phyloP scores from a whole-genome alignment of 108 stramenopile genomes.

The Pseudonitzschia multistriata region DNA sequence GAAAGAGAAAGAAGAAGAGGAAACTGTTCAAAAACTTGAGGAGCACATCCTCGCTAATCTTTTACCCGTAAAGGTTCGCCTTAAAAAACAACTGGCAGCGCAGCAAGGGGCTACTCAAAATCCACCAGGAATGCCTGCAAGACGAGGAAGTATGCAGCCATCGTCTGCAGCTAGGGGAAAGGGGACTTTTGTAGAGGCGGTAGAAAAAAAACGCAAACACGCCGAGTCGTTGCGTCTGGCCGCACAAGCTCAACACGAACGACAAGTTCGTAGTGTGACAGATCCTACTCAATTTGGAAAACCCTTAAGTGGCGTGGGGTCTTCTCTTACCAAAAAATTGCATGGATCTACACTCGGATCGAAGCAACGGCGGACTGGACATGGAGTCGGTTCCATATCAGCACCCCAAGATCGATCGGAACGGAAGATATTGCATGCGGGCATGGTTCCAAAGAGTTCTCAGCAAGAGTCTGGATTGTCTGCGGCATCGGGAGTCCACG shows the following conservation, averaged over 20 bases:
- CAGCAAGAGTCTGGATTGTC: constrained; percentile 63
- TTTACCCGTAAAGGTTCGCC: constrained; percentile 77
- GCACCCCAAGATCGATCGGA: constrained; percentile 16
- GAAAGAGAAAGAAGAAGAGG: constrained; percentile 69
- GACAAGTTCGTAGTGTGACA: constrained; percentile 8
- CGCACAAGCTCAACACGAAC: constrained; percentile 29
- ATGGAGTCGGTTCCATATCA: constrained; percentile 36
- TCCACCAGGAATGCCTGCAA: constrained; percentile 68
- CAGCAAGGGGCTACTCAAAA: constrained; percentile 82
- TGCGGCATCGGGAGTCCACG: constrained; percentile 68
- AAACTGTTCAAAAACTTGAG: constrained; percentile 76
- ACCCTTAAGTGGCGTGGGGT: constrained; percentile 52
- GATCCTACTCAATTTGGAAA: constrained; percentile 59
- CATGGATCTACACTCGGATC: constrained; percentile 66
- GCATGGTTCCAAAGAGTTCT: constrained; percentile 73
- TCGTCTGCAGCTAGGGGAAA: constrained; percentile 27
- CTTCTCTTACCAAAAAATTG: constrained; percentile 57
- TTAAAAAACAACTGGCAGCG: constrained; percentile 78
- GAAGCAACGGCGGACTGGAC: constrained; percentile 30
- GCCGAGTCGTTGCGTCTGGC: constrained; percentile 44
- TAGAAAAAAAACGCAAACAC: constrained; percentile 57
- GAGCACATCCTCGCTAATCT: constrained; percentile 85
- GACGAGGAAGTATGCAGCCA: constrained; percentile 43
- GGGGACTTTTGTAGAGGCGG: constrained; percentile 67
- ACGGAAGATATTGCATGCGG: constrained; percentile 65